phyloP scores from a whole-genome alignment of 805 yeast species.

The Lachancea meyersii region DNA sequence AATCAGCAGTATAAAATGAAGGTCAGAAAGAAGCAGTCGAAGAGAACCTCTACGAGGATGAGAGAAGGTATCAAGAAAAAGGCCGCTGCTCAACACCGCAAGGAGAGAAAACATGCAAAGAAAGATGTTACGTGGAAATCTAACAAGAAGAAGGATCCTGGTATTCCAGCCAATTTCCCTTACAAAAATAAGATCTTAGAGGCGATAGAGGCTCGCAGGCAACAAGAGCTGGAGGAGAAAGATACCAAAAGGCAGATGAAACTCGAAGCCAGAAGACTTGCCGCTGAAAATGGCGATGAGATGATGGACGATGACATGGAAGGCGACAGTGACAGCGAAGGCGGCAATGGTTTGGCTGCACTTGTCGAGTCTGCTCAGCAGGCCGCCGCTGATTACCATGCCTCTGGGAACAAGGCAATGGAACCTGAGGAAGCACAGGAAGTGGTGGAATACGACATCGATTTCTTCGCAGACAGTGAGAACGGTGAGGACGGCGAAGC shows the following conservation, averaged over 20 bases:
- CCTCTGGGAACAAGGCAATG: constrained; percentile 32
- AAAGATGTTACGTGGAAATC: constrained; percentile 94
- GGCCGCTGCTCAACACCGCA: constrained; percentile 85
- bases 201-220: constrained; percentile 61
- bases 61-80: constrained; percentile 95
- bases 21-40: constrained; percentile 63
- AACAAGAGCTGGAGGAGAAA: constrained; percentile 49
- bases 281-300: constrained; percentile 35
- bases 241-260: constrained; percentile 45
- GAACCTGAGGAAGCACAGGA: constrained; percentile 39
- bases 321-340: constrained; percentile 35
- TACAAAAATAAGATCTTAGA: constrained; percentile 77
- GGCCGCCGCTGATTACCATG: constrained; percentile 72
- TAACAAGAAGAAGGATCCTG: constrained; percentile 76
- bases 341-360: constrained; percentile 64
- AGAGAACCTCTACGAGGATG: constrained; percentile 87
- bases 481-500: constrained; percentile 35
- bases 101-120: constrained; percentile 74
- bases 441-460: constrained; percentile 44
- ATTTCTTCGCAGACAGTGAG: constrained; percentile 38
- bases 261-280: constrained; percentile 36
- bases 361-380: constrained; percentile 82
- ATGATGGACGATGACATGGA: constrained; percentile 37
- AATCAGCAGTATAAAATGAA: constrained; percentile 30
- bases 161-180: constrained; percentile 92